phyloP scores from a whole-genome alignment of 2,329 filamentous ascomycete species.

The Colletotrichum sp. region DNA sequence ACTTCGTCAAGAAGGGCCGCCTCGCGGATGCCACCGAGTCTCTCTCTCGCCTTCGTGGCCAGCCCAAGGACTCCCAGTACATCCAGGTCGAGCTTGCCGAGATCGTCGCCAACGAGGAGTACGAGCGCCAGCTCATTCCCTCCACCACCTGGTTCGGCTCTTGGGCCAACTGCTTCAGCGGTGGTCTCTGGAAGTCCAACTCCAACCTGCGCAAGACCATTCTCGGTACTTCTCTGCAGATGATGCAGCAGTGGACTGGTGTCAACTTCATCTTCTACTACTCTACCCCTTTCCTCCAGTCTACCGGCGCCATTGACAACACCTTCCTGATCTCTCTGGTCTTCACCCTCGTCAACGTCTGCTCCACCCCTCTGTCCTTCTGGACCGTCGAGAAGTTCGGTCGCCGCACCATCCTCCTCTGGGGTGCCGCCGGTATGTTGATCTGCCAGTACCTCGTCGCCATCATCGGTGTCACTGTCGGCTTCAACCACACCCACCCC shows the following conservation, averaged over 20 bases:
- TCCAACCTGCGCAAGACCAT: conserved; percentile 75
- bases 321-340: conserved; percentile 84
- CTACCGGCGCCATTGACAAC: conserved; percentile 76
- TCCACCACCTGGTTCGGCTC: conserved; percentile 66
- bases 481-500: conserved; percentile 53
- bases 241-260: conserved; percentile 85
- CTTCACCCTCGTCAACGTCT: conserved; percentile 88
- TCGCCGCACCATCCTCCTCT: conserved; percentile 80
- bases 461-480: conserved; percentile 71
- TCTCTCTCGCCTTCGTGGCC: conserved; percentile 74
- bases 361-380: conserved; percentile 86
- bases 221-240: conserved; percentile 75
- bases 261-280: conserved; percentile 95
- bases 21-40: conserved; percentile 67
- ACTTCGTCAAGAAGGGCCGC: conserved; percentile 79
- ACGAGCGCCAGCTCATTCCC: conserved; percentile 75
- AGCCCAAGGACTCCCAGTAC: conserved; percentile 74
- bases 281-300: conserved; percentile 84
- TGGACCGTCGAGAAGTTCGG: conserved; percentile 83
- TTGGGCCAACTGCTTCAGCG: conserved; percentile 73
- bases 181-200: conserved; percentile 66
- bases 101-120: conserved; percentile 88
- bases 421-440: conserved; percentile 82
- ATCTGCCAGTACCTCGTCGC: conserved; percentile 87
- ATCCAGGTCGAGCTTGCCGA: conserved; percentile 82